Evolutionary conservation across 352 stramenopile species (phyloP).

Genomic region (Thraustochytrium striatum): DNA sequence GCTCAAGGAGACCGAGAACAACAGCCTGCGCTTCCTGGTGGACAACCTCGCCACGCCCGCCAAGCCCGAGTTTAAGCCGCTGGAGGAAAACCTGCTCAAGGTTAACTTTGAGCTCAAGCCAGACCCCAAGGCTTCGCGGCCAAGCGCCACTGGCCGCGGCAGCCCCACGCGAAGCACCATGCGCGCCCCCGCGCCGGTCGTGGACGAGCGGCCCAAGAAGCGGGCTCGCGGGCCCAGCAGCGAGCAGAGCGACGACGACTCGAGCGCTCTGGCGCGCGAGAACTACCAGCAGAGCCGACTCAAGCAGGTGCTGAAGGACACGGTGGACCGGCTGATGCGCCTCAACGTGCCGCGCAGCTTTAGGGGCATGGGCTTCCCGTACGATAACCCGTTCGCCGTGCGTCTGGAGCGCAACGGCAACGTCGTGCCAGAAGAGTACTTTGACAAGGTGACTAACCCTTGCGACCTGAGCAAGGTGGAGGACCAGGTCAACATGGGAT

Average conservation of each 20-base stretch:
- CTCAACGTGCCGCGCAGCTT: background rate
- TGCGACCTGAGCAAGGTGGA: conserved; percentile 30
- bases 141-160: background rate
- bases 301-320: conserved; percentile 14
- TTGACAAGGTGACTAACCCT: conserved; percentile 11
- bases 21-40: conserved; percentile 20
- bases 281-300: background rate
- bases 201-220: background rate
- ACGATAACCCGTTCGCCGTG: conserved; percentile 40
- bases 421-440: conserved; percentile 15
- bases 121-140: background rate
- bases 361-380: conserved; percentile 7
- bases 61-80: conserved; percentile 9
- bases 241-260: background rate
- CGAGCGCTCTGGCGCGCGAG: background rate
- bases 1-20: background rate
- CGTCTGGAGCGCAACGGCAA: background rate
- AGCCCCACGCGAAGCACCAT: background rate
- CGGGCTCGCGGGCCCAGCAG: background rate
- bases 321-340: conserved; percentile 18
- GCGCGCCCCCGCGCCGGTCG: background rate
- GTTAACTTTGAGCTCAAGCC: background rate
- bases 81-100: background rate
- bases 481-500: background rate
- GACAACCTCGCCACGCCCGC: conserved; percentile 16